phyloP scores from a whole-genome alignment of 257 asterid genomes.

The Solanum pinnatisectum region DNA sequence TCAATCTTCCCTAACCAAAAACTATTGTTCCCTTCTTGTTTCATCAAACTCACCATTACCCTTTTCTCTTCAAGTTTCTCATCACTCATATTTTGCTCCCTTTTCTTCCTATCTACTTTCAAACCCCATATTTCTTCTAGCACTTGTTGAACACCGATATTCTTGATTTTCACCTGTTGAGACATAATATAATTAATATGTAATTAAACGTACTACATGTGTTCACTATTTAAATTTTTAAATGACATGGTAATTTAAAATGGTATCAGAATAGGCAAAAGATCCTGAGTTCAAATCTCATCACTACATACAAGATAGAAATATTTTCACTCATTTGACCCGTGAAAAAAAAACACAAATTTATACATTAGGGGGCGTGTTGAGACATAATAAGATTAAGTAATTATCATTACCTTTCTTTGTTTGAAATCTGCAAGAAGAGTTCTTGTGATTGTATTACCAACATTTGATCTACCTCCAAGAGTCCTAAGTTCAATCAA shows the following conservation, averaged over 20 bases:
- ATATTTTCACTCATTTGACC: neutral
- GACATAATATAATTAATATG: neutral
- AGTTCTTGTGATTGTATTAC: constrained; percentile 42
- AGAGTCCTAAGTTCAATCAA: constrained; percentile 48
- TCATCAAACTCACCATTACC: constrained; percentile 22
- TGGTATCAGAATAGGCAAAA: neutral
- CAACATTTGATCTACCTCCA: constrained; percentile 45
- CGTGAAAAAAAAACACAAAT: neutral
- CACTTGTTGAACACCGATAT: constrained; percentile 6
- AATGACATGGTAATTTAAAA: neutral
- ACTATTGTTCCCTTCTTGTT: constrained; percentile 43
- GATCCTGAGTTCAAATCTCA: neutral
- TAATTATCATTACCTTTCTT: neutral
- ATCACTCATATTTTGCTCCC: constrained; percentile 21
- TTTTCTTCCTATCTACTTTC: constrained; percentile 27
- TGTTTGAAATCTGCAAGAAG: constrained; percentile 25
- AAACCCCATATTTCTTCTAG: constrained; percentile 34
- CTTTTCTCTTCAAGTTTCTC: constrained; percentile 38
- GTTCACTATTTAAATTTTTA: neutral
- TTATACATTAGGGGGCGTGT: neutral
- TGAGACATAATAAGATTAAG: neutral
- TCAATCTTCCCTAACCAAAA: constrained; percentile 35
- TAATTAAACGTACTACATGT: neutral
- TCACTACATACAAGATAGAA: neutral
- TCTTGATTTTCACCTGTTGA: constrained; percentile 12